Evolutionary conservation across 345 rosid species (phyloP).

Genomic region (Salix viminalis): DNA sequence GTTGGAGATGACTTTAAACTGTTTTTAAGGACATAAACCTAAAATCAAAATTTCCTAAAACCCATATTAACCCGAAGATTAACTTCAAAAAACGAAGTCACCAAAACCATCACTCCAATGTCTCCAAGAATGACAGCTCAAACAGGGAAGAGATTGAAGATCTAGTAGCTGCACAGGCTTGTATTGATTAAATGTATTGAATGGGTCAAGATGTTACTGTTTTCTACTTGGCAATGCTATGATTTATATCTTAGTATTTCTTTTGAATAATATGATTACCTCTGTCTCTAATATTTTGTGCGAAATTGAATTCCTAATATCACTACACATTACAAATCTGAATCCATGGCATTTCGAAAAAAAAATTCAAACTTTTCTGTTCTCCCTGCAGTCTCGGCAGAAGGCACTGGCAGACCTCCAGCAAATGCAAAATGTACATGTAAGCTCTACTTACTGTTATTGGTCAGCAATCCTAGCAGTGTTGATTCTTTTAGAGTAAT

Average conservation of each 20-base stretch:
- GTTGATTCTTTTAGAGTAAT: neutral
- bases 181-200: neutral
- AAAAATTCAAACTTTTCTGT: constrained; percentile 8
- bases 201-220: neutral
- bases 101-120: neutral
- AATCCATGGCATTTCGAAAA: neutral
- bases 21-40: no score
- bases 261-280: neutral
- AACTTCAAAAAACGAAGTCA: no score
- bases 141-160: neutral
- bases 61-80: no score
- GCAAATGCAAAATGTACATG: constrained; percentile 73
- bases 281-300: neutral
- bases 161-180: neutral
- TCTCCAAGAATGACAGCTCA: neutral
- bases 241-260: neutral
- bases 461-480: constrained; percentile 12
- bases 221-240: neutral
- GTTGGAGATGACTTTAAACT: neutral
- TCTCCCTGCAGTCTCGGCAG: constrained; percentile 74
- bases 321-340: neutral
- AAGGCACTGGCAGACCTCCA: constrained; percentile 73
- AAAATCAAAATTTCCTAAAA: no score
- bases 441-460: constrained; percentile 32
- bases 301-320: neutral